Conservation (phyloP, 371 early-diverging fungal genomes). For the Dipsacomyces acuminosporus region DNA sequence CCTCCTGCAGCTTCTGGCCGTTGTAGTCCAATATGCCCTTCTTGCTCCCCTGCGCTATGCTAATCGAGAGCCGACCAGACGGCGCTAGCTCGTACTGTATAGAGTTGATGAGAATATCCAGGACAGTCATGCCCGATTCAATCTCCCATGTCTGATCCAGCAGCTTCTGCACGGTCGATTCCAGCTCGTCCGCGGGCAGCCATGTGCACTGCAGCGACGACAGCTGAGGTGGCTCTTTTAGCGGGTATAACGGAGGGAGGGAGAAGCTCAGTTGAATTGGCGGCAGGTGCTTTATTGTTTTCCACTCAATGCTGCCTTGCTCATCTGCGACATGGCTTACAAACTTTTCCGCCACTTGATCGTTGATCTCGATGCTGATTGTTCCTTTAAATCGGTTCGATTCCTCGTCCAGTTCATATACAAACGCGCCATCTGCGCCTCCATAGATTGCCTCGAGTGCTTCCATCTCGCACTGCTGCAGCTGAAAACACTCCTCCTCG, state of each 20-base stretch:
- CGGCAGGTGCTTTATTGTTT: conserved; percentile 25
- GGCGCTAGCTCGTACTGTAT: not conserved
- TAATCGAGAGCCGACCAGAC: not conserved
- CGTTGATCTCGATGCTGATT: not conserved
- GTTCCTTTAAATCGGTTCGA: not conserved
- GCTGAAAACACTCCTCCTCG: conserved; percentile 11
- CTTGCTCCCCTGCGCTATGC: not conserved
- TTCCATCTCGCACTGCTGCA: conserved; percentile 19
- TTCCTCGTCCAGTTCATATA: no score
- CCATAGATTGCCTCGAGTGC: conserved; percentile 14
- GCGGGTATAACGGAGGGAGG: conserved; percentile 42
- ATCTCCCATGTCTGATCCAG: conserved; percentile 21
- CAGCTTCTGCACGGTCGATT: not conserved
- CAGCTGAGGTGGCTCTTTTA: conserved; percentile 14
- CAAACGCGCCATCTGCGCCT: not conserved
- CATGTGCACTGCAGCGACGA: conserved; percentile 26
- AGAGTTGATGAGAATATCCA: conserved; percentile 18
- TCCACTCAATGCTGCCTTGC: not conserved
- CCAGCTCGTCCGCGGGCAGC: conserved; percentile 7
- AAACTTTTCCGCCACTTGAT: no score
- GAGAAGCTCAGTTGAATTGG: conserved; percentile 37
- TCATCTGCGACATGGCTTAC: no score
- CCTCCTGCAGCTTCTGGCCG: not conserved
- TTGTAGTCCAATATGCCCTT: not conserved
- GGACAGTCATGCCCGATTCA: conserved; percentile 18